A percentile compares a stretch with the other conserved stretches of the same genome.
Evolutionary conservation across 2,329 filamentous ascomycete genomes (phyloP).

Genomic region (Plenodomus lindquistii): DNA sequence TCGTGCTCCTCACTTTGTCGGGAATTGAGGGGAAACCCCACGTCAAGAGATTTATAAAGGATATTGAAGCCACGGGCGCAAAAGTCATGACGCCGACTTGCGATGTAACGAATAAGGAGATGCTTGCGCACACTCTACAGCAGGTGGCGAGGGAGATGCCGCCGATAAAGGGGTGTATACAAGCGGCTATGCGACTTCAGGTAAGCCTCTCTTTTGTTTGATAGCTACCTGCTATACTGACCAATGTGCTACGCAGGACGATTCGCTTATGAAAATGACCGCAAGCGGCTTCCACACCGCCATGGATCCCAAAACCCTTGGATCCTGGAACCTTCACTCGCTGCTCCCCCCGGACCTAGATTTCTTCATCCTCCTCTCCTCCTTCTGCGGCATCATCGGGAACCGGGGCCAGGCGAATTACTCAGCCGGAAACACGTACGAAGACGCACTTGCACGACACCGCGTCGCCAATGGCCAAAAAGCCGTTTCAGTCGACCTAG

Average conservation of each 20-base stretch:
- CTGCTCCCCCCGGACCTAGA: slow-evolving; percentile 16
- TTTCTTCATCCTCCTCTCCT: slow-evolving; percentile 30
- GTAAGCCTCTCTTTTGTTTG: not conserved
- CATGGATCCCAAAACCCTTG: slow-evolving; percentile 36
- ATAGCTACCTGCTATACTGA: not conserved
- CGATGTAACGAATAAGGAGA: not conserved
- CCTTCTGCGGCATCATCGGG: slow-evolving; percentile 22
- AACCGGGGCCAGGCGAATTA: slow-evolving; percentile 23
- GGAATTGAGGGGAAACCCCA: not conserved
- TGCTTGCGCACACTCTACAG: not conserved
- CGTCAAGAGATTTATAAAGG: not conserved
- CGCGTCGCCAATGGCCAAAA: too few relatives aligned
- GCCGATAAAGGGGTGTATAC: slow-evolving; percentile 29
- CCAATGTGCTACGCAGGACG: slow-evolving; percentile 1
- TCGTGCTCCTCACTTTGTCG: not conserved
- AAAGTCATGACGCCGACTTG: not conserved
- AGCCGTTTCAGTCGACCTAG: too few relatives aligned
- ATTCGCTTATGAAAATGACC: slow-evolving; percentile 15
- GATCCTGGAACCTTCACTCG: slow-evolving; percentile 36
- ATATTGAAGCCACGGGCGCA: not conserved
- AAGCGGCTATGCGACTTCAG: slow-evolving; percentile 33
- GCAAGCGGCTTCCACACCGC: slow-evolving; percentile 5
- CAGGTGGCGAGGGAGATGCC: slow-evolving; percentile 14
- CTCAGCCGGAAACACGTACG: slow-evolving; percentile 24
- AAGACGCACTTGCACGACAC: slow-evolving; percentile 21